Evolutionary conservation across 768 basidiomycete species (phyloP), one percentile per base, ranked within the genome.

Genomic region (Amanita muscaria): DNA sequence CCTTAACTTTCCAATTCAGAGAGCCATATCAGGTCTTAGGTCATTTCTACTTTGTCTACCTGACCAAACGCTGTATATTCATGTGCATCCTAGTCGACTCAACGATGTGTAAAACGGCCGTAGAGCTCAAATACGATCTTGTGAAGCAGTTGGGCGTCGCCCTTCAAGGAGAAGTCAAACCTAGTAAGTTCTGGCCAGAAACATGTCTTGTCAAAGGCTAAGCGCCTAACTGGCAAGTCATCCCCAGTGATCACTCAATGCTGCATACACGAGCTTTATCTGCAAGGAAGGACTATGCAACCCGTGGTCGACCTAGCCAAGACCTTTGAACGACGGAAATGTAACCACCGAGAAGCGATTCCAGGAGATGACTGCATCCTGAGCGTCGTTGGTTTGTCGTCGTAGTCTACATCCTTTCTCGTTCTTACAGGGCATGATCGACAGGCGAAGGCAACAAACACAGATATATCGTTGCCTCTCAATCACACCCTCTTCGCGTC

Each of bases 201-300:
- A 32, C 18, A 22, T 23, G 35, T 37, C 32, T 46, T 47, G 39
- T 55, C 39, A 47, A 46, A 51, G 63, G 49, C 56, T 40, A 50
- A 42, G 35, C 38, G 35, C 43, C 59, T 65, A 56, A 67, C 72
- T 59, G 64, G 66, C 65, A 68, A 70, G 66, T 65, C 62, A 61
- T 62, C 47, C 58, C 53, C 53, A 97, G 96, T 99, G 94, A 97
- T 99, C 61, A 97, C 96, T 0, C 94, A 98, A 59, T 99, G 96
- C 62, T 94, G 84, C 59, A 91, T 99, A 32, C 82, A 92, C 52
- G 88, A 90, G 58, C 73, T 99, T 2, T 98, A 99, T 65, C 73
- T 90, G 2, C 76, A 83, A 45, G 92, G 90, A 10, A 78, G 74
- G 47, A 56, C 70, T 1, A 74, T 76, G 23, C 92, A 97, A 57